Conservation (phyloP, 2,329 filamentous ascomycete genomes). For the Fusarium abutilonis region DNA sequence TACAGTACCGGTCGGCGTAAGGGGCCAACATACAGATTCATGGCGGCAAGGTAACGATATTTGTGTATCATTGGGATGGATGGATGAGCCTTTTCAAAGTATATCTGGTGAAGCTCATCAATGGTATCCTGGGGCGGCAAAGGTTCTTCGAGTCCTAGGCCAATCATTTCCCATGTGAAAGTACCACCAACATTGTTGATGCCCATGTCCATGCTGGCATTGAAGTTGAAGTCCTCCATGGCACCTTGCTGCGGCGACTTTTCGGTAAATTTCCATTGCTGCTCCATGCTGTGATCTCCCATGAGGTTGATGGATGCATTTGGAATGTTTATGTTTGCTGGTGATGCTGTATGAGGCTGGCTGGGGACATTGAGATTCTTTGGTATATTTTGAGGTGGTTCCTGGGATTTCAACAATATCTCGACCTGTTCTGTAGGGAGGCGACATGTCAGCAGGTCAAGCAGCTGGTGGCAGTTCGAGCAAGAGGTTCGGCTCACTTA, state of each 20-base stretch:
- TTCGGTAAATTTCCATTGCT: conserved; percentile 64
- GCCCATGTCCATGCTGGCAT: conserved; percentile 58
- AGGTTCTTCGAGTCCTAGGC: conserved; percentile 67
- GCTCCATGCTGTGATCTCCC: conserved; percentile 58
- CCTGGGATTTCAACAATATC: conserved; percentile 85
- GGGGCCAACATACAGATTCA: conserved; percentile 73
- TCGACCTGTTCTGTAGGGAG: conserved; percentile 83
- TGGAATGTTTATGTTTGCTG: conserved; percentile 48
- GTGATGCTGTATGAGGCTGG: conserved; percentile 47
- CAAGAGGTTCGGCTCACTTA: conserved; percentile 73
- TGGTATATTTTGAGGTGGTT: conserved; percentile 53
- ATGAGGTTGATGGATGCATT: conserved; percentile 60
- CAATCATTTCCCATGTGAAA: conserved; percentile 83
- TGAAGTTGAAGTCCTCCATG: conserved; percentile 69
- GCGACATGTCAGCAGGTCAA: conserved; percentile 33
- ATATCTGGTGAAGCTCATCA: conserved; percentile 88
- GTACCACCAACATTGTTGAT: conserved; percentile 63
- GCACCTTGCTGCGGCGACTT: conserved; percentile 62
- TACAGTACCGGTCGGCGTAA: neutral
- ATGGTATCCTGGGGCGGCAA: conserved; percentile 70
- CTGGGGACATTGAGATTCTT: conserved; percentile 47
- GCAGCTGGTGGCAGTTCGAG: conserved; percentile 3
- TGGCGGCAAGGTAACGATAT: conserved; percentile 84
- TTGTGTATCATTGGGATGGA: conserved; percentile 90
- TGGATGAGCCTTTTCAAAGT: conserved; percentile 89